A percentile compares a stretch with the other conserved stretches of the same genome.
phyloP scores from a whole-genome alignment of 106 monocot genomes.

The Alisma plantagoaquatica region DNA sequence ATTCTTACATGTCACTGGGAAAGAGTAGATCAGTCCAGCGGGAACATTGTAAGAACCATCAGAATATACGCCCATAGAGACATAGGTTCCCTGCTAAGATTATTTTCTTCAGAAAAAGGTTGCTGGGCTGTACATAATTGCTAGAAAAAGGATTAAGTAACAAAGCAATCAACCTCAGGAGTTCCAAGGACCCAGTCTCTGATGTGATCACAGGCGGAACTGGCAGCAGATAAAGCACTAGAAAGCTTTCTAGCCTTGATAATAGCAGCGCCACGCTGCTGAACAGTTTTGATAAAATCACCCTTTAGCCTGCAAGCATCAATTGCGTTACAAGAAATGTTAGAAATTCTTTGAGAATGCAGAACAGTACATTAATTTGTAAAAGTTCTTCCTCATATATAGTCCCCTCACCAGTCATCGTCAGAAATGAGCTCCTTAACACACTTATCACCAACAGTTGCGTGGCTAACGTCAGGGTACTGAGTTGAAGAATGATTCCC shows the following conservation, averaged over 20 bases:
- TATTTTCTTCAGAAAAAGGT: too few relatives aligned
- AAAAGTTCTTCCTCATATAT: too few relatives aligned
- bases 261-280: conserved; percentile 88
- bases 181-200: conserved; percentile 92
- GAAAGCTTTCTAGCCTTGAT: conserved; percentile 82
- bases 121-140: too few relatives aligned
- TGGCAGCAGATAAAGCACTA: conserved; percentile 89
- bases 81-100: conserved; percentile 75
- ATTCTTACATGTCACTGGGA: conserved; percentile 72
- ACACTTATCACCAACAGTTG: conserved; percentile 22
- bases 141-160: neutral
- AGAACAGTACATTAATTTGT: too few relatives aligned
- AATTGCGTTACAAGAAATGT: too few relatives aligned
- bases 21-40: conserved; percentile 79
- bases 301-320: conserved; percentile 54
- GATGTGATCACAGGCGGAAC: conserved; percentile 84
- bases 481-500: conserved; percentile 32
- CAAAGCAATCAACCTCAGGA: conserved; percentile 34
- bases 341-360: too few relatives aligned
- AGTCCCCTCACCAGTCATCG: conserved; percentile 23
- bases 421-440: conserved; percentile 16
- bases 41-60: conserved; percentile 88
- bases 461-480: conserved; percentile 28
- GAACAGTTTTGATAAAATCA: conserved; percentile 68
- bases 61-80: conserved; percentile 94